These are phyloP conservation scores for Pelagophyceae sp. DNA, from an alignment of 352 stramenopile species.

Conservation along the genomic window DNA sequence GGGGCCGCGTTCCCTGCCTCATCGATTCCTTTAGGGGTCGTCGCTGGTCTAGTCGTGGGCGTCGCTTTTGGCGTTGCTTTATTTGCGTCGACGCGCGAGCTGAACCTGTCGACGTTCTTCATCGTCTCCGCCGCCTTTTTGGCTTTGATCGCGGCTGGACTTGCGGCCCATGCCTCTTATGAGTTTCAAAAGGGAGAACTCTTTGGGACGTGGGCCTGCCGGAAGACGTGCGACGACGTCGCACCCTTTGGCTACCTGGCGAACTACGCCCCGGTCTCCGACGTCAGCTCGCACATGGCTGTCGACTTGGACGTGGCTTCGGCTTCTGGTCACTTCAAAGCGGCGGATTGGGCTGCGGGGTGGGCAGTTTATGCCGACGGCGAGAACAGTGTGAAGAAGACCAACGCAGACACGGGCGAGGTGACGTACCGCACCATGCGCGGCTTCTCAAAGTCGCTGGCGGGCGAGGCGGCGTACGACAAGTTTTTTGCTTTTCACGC, in stretches of 20 bases:
- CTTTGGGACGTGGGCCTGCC: slow-evolving; percentile 2
- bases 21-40: neutral
- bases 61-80: neutral
- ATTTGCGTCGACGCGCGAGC: neutral
- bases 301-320: slow-evolving; percentile 21
- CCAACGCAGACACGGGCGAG: neutral
- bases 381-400: slow-evolving; percentile 5
- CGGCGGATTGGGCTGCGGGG: neutral
- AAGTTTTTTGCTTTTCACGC: slow-evolving; percentile 17
- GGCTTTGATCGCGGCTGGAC: slow-evolving; percentile 1
- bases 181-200: slow-evolving; percentile 1
- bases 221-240: neutral
- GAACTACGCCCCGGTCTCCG: slow-evolving; percentile 1
- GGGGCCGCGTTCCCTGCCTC: neutral
- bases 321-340: neutral
- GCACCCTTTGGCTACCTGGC: neutral
- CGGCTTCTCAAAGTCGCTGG: slow-evolving; percentile 19
- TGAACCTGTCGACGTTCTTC: slow-evolving; percentile 4
- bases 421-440: slow-evolving; percentile 4
- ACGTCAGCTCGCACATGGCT: slow-evolving; percentile 10
- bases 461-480: slow-evolving; percentile 12
- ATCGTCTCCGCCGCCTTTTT: neutral
- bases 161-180: neutral
- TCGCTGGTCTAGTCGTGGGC: neutral
- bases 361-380: neutral